These are phyloP conservation scores for Coniella lustricola DNA, from an alignment of 2,329 filamentous ascomycete species.

Conservation along the genomic window DNA sequence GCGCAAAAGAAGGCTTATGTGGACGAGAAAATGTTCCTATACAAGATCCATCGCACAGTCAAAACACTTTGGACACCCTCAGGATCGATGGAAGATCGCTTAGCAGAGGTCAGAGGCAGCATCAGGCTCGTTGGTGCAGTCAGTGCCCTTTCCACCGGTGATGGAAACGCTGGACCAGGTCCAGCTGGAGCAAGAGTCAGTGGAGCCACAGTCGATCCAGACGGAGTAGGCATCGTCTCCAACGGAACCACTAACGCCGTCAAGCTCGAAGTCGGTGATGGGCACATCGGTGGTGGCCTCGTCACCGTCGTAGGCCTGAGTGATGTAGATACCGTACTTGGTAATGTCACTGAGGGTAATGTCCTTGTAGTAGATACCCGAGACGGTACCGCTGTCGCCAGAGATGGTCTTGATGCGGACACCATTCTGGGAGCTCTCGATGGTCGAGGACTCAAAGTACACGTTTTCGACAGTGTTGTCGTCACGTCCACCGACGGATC, in stretches of 20 bases:
- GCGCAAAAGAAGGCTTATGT: too few relatives aligned
- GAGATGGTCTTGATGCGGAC: conserved; percentile 29
- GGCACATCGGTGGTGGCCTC: conserved; percentile 1
- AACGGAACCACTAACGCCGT: neutral
- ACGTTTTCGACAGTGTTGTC: conserved; percentile 47
- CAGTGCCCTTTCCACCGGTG: neutral
- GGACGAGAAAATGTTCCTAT: neutral
- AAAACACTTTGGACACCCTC: too few relatives aligned
- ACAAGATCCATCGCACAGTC: too few relatives aligned
- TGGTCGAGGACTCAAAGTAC: conserved; percentile 26
- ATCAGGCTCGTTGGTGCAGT: neutral
- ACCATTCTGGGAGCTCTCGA: conserved; percentile 42
- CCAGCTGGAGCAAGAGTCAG: neutral
- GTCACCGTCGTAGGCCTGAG: conserved; percentile 2
- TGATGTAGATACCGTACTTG: conserved; percentile 4
- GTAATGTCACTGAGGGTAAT: conserved; percentile 2
- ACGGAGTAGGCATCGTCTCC: neutral
- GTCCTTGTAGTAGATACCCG: conserved; percentile 1
- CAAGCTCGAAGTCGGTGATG: neutral
- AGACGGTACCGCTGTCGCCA: conserved; percentile 3
- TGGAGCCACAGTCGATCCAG: neutral
- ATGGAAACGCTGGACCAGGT: neutral
- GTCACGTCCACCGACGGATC: conserved; percentile 46
- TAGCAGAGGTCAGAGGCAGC: neutral
- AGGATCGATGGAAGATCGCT: neutral